Base-by-base conservation (phyloP, 1,284 basidiomycete genomes). In the Bjerkandera adusta region DNA sequence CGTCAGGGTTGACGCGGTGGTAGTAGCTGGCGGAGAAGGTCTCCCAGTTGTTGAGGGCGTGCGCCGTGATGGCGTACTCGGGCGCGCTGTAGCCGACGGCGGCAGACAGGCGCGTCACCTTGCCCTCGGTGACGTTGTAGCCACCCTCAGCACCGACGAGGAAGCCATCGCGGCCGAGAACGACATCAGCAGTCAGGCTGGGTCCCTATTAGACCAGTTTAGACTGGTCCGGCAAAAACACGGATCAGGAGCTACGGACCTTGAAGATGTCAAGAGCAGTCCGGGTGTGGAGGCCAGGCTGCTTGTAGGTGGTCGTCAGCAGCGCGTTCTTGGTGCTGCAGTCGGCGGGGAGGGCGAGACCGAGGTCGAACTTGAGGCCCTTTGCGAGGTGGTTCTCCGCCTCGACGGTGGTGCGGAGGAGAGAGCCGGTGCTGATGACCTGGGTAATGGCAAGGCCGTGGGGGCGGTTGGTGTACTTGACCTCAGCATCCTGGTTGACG, bases 301-400 rank as follows among this genome's bases (percentile, higher is more conserved):
- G 94, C 81, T 97, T 97, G 87, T 96, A 98, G 70, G 84, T 81
- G 59, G 89, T 79, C 63, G 85, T 90, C 58, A 89, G 62, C 56
- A 93, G 74, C 50, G 92, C 92, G 45, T 83, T 81, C 81, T 94
- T 96, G 64, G 77, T 73, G 60, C 81, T 83, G 67, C 90, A 92
- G 61, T 90, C 85, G 48, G 97, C 95, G 61, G 87, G 77, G 58
- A 99, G 81, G 48, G 86, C 82, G 57, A 92, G 88, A 65, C 79
- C 79, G 52, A 97, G 70, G 71, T 98, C 96, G 63, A 99, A 77
- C 79, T 99, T 99, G 72, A 99, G 83, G 58, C 94, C 96, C 75
- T 95, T 92, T 62, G 95, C 93, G 65, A 99, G 85, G 75, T 95
- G 89, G 81, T 97, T 96, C 73, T 98, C 95, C 64, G 98, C 79